These are phyloP conservation scores for Saccharomyces hybrid DNA, from an alignment of 1,139 yeast genomes.

Conservation along the genomic window DNA sequence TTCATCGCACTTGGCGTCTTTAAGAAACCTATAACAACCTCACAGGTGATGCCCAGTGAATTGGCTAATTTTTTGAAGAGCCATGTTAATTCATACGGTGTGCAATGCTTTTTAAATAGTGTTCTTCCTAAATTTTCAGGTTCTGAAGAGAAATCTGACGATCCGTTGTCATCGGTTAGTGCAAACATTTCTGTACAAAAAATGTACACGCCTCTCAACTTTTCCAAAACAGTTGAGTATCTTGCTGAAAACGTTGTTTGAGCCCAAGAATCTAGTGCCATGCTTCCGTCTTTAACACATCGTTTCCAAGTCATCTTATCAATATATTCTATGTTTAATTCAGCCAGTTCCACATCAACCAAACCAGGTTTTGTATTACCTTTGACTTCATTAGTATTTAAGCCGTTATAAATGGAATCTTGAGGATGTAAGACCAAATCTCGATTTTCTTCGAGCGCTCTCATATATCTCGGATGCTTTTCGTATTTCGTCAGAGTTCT, in stretches of 20 bases:
- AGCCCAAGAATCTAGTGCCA: slow-evolving; percentile 39
- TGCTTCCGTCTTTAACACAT: slow-evolving; percentile 25
- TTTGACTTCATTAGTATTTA: slow-evolving; percentile 39
- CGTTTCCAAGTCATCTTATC: slow-evolving; percentile 27
- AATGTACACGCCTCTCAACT: slow-evolving; percentile 54
- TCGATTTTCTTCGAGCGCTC: slow-evolving; percentile 62
- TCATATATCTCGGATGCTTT: slow-evolving; percentile 57
- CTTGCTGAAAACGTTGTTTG: slow-evolving; percentile 28
- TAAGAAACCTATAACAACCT: slow-evolving; percentile 73
- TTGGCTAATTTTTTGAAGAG: slow-evolving; percentile 67
- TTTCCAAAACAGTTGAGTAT: slow-evolving; percentile 46
- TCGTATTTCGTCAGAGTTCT: slow-evolving; percentile 66
- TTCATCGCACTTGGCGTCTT: slow-evolving; percentile 60
- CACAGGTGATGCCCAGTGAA: slow-evolving; percentile 63
- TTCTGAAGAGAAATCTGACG: slow-evolving; percentile 28
- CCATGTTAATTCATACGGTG: slow-evolving; percentile 71
- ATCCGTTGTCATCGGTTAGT: slow-evolving; percentile 33
- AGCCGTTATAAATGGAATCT: slow-evolving; percentile 48
- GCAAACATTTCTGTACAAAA: slow-evolving; percentile 48
- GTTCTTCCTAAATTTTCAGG: slow-evolving; percentile 28
- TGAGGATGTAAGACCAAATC: slow-evolving; percentile 63
- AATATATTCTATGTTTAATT: slow-evolving; percentile 30
- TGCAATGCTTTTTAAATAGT: slow-evolving; percentile 40
- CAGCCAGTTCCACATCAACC: slow-evolving; percentile 29
- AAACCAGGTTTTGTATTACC: slow-evolving; percentile 29